Conservation (phyloP, 495 filamentous ascomycete genomes). For the Hypoxylon rickii region DNA sequence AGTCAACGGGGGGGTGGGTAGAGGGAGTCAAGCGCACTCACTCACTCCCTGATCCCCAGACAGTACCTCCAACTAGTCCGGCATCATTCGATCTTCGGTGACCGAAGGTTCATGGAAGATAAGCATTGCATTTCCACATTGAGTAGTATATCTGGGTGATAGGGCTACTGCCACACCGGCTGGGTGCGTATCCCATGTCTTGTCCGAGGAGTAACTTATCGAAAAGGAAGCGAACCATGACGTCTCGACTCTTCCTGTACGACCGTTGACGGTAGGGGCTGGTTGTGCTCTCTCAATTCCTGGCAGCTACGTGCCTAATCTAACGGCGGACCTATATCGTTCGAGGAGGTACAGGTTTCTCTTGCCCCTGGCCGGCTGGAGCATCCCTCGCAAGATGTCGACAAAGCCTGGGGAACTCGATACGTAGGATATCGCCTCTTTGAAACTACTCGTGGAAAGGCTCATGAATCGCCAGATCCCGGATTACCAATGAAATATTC, state of each 20-base stretch:
- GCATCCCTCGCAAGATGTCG: slow-evolving; percentile 16
- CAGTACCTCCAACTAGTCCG: slow-evolving; percentile 29
- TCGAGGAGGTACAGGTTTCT: slow-evolving; percentile 8
- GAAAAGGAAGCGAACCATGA: slow-evolving; percentile 10
- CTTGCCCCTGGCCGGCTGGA: slow-evolving; percentile 20
- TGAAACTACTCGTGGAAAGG: slow-evolving; percentile 20
- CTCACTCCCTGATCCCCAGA: slow-evolving; percentile 31
- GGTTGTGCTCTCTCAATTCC: slow-evolving; percentile 3
- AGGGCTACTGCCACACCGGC: slow-evolving; percentile 34
- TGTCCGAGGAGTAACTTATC: slow-evolving; percentile 23
- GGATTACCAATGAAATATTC: slow-evolving; percentile 30
- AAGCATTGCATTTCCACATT: slow-evolving; percentile 45
- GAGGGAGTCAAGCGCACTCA: slow-evolving; percentile 16
- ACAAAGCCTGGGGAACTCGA: slow-evolving; percentile 14
- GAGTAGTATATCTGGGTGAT: slow-evolving; percentile 36
- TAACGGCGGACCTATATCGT: slow-evolving; percentile 10
- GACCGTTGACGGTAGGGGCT: slow-evolving; percentile 10
- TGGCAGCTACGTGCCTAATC: slow-evolving; percentile 12
- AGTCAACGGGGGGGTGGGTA: slow-evolving; percentile 23
- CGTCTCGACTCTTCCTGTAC: slow-evolving; percentile 21
- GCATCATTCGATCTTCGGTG: slow-evolving; percentile 43
- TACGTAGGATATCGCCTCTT: slow-evolving; percentile 27
- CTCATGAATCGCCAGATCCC: slow-evolving; percentile 14
- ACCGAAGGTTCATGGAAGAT: slow-evolving; percentile 49
- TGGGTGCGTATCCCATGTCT: slow-evolving; percentile 34